A percentile compares a stretch with the other conserved stretches of the same genome.
phyloP scores from a whole-genome alignment of 164 flowering plant genomes.

The Dillenia turbinata region DNA sequence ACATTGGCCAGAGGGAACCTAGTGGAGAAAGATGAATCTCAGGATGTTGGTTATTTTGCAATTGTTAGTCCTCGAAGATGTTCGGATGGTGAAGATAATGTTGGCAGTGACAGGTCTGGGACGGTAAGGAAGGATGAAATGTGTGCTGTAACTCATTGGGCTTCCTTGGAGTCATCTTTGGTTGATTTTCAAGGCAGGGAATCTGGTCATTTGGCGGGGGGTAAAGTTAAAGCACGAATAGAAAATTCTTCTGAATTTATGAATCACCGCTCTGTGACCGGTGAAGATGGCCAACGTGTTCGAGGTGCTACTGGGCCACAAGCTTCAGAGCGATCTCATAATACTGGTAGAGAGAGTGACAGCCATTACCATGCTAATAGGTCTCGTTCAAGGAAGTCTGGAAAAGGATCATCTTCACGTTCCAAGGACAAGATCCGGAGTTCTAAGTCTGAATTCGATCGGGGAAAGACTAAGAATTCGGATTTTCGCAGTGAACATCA shows the following conservation, averaged over 20 bases:
- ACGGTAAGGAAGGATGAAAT: conserved; percentile 33
- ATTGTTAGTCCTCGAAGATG: conserved; percentile 34
- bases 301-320: conserved; percentile 18
- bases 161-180: conserved; percentile 32
- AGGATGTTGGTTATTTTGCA: conserved; percentile 22
- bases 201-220: conserved; percentile 17
- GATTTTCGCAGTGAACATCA: conserved; percentile 26
- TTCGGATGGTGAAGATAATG: conserved; percentile 52
- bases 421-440: conserved; percentile 45
- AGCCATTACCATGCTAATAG: conserved; percentile 31
- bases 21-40: conserved; percentile 33
- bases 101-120: conserved; percentile 33
- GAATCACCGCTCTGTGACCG: conserved; percentile 21
- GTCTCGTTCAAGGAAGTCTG: conserved; percentile 38
- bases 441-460: conserved; percentile 30
- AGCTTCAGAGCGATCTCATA: conserved; percentile 20
- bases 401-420: conserved; percentile 42
- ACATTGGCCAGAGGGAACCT: conserved; percentile 23
- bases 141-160: conserved; percentile 20
- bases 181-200: conserved; percentile 35
- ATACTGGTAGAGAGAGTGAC: conserved; percentile 26
- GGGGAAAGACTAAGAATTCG: conserved; percentile 29
- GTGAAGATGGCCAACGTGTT: conserved; percentile 22
- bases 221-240: conserved; percentile 21
- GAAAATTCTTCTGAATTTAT: conserved; percentile 22